phyloP scores from a whole-genome alignment of 306 rosid genomes.

The Rosa persica region DNA sequence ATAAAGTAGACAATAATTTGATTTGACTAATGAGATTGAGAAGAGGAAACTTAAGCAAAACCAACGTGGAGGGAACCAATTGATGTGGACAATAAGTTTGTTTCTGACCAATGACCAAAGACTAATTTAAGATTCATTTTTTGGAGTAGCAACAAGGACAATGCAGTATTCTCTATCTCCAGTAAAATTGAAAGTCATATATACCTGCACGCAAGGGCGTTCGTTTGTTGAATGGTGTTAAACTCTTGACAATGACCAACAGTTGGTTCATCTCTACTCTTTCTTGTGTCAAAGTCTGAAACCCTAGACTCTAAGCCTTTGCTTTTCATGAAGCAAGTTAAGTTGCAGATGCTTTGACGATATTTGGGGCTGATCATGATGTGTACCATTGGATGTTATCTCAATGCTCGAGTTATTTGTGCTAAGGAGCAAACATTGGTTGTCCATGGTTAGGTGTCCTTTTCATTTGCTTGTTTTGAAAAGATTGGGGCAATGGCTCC shows the following conservation, averaged over 20 bases:
- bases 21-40: background rate
- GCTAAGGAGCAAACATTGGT: no score
- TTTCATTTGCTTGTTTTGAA: no score
- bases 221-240: background rate
- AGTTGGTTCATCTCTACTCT: no score
- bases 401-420: no score
- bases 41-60: slow-evolving; percentile 9
- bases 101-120: slow-evolving; percentile 5
- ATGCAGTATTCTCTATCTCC: slow-evolving; percentile 37
- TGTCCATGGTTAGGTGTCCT: no score
- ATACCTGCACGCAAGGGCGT: background rate
- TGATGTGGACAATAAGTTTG: slow-evolving; percentile 2
- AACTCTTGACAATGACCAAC: background rate
- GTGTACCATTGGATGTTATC: no score
- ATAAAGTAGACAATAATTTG: background rate
- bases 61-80: background rate
- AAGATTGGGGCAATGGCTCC: no score
- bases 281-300: no score
- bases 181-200: background rate
- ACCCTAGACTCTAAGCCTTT: no score
- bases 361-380: no score
- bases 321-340: no score
- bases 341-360: no score
- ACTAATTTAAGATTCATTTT: background rate
- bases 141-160: slow-evolving; percentile 28